phyloP scores from a whole-genome alignment of 2,329 filamentous ascomycete species.

The Thielaviopsis musarum region DNA sequence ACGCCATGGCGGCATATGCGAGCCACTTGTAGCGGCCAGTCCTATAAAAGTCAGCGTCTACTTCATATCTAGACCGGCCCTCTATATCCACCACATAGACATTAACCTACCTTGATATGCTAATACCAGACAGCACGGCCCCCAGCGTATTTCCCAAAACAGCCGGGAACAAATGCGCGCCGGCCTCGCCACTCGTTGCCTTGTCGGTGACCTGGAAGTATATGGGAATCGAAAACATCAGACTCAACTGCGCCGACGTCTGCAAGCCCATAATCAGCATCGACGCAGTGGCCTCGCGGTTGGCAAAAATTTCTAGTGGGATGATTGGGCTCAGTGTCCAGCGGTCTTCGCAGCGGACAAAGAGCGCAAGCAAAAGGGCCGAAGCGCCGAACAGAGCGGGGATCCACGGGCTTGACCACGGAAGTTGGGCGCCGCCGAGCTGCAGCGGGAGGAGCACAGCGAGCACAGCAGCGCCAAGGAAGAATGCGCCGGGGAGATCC shows the following conservation, averaged over 20 bases:
- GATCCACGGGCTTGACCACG: slow-evolving; percentile 35
- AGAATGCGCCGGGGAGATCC: slow-evolving; percentile 38
- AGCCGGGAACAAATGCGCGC: slow-evolving; percentile 46
- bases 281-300: slow-evolving; percentile 33
- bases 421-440: slow-evolving; percentile 36
- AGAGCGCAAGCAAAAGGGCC: slow-evolving; percentile 24
- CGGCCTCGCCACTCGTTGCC: slow-evolving; percentile 39
- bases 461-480: slow-evolving; percentile 41
- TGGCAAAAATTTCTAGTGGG: slow-evolving; percentile 34
- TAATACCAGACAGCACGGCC: slow-evolving; percentile 39
- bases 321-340: slow-evolving; percentile 39
- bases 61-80: background rate
- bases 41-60: slow-evolving; percentile 16
- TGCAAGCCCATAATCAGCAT: slow-evolving; percentile 37
- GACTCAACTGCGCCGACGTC: slow-evolving; percentile 31
- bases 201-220: slow-evolving; percentile 51
- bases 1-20: slow-evolving; percentile 31
- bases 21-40: slow-evolving; percentile 44
- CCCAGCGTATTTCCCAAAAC: slow-evolving; percentile 51
- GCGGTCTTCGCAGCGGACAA: slow-evolving; percentile 30
- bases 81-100: background rate
- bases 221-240: slow-evolving; percentile 47
- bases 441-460: slow-evolving; percentile 38
- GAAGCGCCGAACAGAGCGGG: slow-evolving; percentile 25
- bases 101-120: slow-evolving; percentile 34